phyloP scores from a whole-genome alignment of 768 basidiomycete species.

The Lentinula sp. region DNA sequence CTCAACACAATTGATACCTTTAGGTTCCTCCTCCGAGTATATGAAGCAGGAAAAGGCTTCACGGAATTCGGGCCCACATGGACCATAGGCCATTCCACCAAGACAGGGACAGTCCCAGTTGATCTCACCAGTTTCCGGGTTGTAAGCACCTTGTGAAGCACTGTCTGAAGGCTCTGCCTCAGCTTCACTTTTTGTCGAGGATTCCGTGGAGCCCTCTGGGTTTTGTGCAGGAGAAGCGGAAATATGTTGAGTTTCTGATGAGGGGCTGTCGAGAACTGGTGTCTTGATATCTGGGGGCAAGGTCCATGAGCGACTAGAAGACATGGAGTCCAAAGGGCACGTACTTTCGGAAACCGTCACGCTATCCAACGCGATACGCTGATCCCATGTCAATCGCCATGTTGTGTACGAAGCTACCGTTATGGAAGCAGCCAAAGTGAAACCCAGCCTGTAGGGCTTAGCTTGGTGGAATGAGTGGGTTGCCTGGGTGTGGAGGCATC shows the following conservation, averaged over 20 bases:
- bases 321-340: conserved; percentile 4
- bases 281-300: not conserved
- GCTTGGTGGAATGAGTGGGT: not conserved
- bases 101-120: conserved; percentile 99
- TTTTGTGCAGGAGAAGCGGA: not conserved
- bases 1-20: conserved; percentile 96
- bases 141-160: conserved; percentile 57
- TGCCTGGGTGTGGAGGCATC: conserved; percentile 5
- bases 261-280: not conserved
- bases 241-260: conserved; percentile 3
- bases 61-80: conserved; percentile 89
- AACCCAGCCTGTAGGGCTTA: conserved; percentile 16
- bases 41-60: conserved; percentile 98
- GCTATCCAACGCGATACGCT: conserved; percentile 45
- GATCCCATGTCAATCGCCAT: conserved; percentile 39
- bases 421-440: conserved; percentile 38
- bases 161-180: conserved; percentile 16
- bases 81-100: conserved; percentile 97
- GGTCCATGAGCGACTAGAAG: not conserved
- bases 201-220: not conserved
- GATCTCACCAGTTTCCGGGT: conserved; percentile 97
- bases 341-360: conserved; percentile 20
- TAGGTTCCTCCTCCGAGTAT: conserved; percentile 89
- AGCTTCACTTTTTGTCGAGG: not conserved
- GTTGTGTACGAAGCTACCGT: conserved; percentile 40